Evolutionary conservation across 2,329 filamentous ascomycete species (phyloP).

Genomic region (Drechslera avenae): DNA sequence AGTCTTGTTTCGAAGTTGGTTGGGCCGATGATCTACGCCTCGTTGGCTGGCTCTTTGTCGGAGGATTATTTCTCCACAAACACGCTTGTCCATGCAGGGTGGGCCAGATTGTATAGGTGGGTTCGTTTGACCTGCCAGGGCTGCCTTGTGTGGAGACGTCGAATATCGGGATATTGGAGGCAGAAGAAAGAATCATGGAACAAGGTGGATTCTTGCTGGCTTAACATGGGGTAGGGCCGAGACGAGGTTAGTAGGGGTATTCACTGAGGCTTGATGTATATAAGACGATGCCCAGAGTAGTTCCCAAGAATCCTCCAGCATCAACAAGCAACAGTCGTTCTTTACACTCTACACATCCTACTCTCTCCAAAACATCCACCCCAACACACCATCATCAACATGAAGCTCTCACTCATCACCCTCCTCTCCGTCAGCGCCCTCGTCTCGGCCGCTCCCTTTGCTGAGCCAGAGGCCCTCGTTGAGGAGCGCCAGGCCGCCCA

Average conservation of each 20-base stretch:
- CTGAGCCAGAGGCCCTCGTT: slow-evolving; percentile 37
- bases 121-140: too few species aligned
- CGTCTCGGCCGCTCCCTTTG: slow-evolving; percentile 34
- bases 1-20: too few species aligned
- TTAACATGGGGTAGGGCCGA: slow-evolving; percentile 1
- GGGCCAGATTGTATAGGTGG: too few species aligned
- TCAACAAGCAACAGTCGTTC: too few species aligned
- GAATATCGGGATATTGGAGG: background rate
- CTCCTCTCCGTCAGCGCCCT: slow-evolving; percentile 38
- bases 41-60: too few species aligned
- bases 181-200: background rate
- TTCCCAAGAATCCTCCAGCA: too few species aligned
- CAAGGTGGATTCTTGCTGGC: background rate
- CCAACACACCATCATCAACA: slow-evolving; percentile 18
- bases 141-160: background rate
- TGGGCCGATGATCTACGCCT: too few species aligned
- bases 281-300: slow-evolving; percentile 3
- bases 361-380: background rate
- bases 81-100: too few species aligned
- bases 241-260: background rate
- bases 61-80: too few species aligned
- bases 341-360: background rate
- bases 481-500: slow-evolving; percentile 41
- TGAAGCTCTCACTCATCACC: slow-evolving; percentile 41
- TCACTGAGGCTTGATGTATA: background rate